Base-by-base conservation (phyloP, 306 rosid genomes). In the Bauhinia variegata region DNA sequence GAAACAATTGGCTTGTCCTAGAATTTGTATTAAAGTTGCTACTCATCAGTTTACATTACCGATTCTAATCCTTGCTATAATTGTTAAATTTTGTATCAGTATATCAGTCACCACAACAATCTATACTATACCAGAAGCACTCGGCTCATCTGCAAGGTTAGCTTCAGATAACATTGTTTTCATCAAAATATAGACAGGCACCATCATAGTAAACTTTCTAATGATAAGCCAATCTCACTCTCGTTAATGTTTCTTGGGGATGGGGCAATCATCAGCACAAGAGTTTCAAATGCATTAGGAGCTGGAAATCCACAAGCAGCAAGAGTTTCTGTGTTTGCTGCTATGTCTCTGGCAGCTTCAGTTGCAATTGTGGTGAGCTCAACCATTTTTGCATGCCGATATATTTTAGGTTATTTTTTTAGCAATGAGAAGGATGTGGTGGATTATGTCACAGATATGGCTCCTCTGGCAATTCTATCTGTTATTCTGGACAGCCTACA, bases 81-180 rank as follows among this genome's bases (percentile, higher is more conserved):
- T n/a, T 68, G 12, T 44, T 4, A 30, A 18, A 17, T 57, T 36
- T 57, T 47, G 10, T 67, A 36, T 60, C 83, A 92, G 98, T 57
- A 51, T 86, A 36, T 66, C 84, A 33, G 79, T 71, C 72, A 65
- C 43, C 53, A 0, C 86, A 55, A 80, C 87, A 63, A 78, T 87
- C 55, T 85, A 68, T 56, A 74, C 85, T 2, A 77, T 92, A 68
- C 85, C 96, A 17, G 87, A 87, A 73, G 83, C 87, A 75, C 73
- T 89, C 39, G 95, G 96, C 63, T 73, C 84, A 6, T 91, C 96
- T 36, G 96, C 75, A 74, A 92, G 98, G 96, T 91, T 65, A 48
- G 59, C 44, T 55, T 61, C 31, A 39, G 44, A 11, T 13, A 66
- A 34, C 52, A n/a, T 52, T 18, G 4, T 56, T 18, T 23, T 12